phyloP scores from a whole-genome alignment of 495 filamentous ascomycete genomes.

The Lophiotrema nucula region DNA sequence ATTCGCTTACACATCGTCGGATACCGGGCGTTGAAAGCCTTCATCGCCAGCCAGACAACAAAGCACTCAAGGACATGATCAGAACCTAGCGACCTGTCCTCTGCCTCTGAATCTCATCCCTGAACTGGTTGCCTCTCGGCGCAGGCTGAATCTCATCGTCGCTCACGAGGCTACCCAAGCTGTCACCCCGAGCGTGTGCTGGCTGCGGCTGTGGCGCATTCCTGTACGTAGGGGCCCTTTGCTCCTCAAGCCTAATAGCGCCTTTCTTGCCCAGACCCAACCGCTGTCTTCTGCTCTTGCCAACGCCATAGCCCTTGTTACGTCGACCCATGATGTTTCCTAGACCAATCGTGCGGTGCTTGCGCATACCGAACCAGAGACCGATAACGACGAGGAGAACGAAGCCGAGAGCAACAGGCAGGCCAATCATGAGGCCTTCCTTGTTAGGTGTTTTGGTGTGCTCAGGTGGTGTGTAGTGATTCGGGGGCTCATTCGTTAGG shows the following conservation, averaged over 20 bases:
- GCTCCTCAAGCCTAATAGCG: slow-evolving; percentile 31
- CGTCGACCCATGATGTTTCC: slow-evolving; percentile 35
- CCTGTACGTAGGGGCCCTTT: background rate
- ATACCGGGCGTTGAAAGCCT: too few relatives aligned
- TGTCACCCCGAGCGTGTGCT: slow-evolving; percentile 17
- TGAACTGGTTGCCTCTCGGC: slow-evolving; percentile 28
- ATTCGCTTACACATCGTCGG: too few relatives aligned
- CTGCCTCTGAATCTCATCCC: slow-evolving; percentile 32
- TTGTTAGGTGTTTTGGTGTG: slow-evolving; percentile 26
- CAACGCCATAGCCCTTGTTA: slow-evolving; percentile 24
- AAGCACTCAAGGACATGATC: too few relatives aligned
- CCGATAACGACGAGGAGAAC: slow-evolving; percentile 28
- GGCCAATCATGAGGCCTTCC: slow-evolving; percentile 30
- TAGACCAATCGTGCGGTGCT: slow-evolving; percentile 35
- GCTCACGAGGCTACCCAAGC: slow-evolving; percentile 32
- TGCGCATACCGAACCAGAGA: slow-evolving; percentile 35
- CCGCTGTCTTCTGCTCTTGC: slow-evolving; percentile 33
- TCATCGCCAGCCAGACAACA: too few relatives aligned
- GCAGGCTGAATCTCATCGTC: slow-evolving; percentile 30
- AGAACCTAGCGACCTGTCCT: slow-evolving; percentile 28
- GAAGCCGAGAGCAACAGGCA: slow-evolving; percentile 34
- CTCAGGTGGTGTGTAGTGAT: slow-evolving; percentile 25
- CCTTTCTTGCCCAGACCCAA: slow-evolving; percentile 36
- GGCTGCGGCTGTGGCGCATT: slow-evolving; percentile 3
- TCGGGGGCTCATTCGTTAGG: slow-evolving; percentile 25